These are phyloP conservation scores for Lathyrus oleraceus DNA, from an alignment of 306 rosid species.

Conservation along the genomic window DNA sequence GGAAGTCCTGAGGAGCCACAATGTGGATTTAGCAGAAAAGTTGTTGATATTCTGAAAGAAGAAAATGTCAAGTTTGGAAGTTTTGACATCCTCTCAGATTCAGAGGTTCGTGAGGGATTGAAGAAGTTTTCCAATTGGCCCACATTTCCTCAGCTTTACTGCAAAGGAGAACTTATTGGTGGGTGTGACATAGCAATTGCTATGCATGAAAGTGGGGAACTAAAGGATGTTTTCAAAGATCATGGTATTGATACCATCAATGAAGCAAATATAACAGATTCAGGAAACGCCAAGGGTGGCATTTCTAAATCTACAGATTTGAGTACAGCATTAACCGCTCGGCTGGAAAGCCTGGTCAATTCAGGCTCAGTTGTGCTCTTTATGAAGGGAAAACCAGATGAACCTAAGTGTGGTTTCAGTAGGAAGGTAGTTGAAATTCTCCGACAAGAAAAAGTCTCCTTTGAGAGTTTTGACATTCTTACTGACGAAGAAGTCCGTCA, in stretches of 20 bases:
- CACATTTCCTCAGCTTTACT: constrained; percentile 88
- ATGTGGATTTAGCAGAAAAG: constrained; percentile 89
- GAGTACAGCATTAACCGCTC: constrained; percentile 60
- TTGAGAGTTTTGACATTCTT: constrained; percentile 80
- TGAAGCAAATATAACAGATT: constrained; percentile 47
- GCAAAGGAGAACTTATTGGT: constrained; percentile 94
- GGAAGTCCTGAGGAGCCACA: constrained; percentile 82
- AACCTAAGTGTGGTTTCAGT: constrained; percentile 93
- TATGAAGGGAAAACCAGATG: constrained; percentile 90
- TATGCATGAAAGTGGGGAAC: constrained; percentile 90
- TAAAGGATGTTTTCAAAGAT: constrained; percentile 74
- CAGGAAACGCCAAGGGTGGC: constrained; percentile 61
- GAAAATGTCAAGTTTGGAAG: constrained; percentile 81
- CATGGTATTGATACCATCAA: constrained; percentile 54
- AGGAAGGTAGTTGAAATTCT: constrained; percentile 93
- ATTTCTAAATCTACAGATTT: constrained; percentile 57
- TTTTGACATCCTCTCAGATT: constrained; percentile 76
- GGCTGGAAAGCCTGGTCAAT: constrained; percentile 61
- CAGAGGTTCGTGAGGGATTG: constrained; percentile 75
- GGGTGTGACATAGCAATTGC: constrained; percentile 87
- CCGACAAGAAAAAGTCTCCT: constrained; percentile 68
- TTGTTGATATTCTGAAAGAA: constrained; percentile 67
- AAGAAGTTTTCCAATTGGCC: constrained; percentile 94
- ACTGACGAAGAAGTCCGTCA: constrained; percentile 83
- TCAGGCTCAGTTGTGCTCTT: constrained; percentile 76